phyloP scores from a whole-genome alignment of 306 rosid genomes.

The Dryas octopetala region DNA sequence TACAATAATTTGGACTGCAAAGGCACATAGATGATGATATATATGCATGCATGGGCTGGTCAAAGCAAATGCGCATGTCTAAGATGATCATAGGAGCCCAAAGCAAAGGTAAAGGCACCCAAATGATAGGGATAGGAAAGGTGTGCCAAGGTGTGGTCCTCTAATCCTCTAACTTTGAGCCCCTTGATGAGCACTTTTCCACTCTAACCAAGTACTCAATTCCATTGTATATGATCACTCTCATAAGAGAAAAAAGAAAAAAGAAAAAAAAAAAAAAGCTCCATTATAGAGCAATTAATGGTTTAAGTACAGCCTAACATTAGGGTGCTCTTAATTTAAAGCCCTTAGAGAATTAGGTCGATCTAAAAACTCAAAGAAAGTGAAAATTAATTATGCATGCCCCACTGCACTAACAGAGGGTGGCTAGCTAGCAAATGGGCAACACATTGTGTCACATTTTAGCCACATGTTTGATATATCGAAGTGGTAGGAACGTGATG shows the following conservation, averaged over 20 bases:
- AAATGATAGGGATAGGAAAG: background rate
- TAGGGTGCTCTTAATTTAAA: background rate
- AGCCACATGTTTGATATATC: background rate
- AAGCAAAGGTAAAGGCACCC: background rate
- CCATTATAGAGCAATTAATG: background rate
- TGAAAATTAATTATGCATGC: background rate
- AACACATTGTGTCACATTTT: conserved; percentile 7
- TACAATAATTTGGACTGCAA: background rate
- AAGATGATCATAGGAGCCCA: background rate
- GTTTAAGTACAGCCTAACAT: too few relatives aligned
- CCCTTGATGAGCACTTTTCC: background rate
- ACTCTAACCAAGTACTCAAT: background rate
- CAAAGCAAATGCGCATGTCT: background rate
- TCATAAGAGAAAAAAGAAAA: background rate
- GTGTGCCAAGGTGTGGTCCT: background rate
- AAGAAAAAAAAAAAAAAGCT: background rate
- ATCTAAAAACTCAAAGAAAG: background rate
- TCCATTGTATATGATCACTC: background rate
- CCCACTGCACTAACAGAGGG: background rate
- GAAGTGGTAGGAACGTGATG: too few relatives aligned
- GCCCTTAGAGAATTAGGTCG: background rate
- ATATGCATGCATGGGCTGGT: background rate
- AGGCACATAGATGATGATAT: background rate
- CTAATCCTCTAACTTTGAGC: background rate
- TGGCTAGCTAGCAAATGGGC: background rate